Evolutionary conservation across 495 filamentous ascomycete genomes (phyloP).

Genomic region (Aspergillus affinis): DNA sequence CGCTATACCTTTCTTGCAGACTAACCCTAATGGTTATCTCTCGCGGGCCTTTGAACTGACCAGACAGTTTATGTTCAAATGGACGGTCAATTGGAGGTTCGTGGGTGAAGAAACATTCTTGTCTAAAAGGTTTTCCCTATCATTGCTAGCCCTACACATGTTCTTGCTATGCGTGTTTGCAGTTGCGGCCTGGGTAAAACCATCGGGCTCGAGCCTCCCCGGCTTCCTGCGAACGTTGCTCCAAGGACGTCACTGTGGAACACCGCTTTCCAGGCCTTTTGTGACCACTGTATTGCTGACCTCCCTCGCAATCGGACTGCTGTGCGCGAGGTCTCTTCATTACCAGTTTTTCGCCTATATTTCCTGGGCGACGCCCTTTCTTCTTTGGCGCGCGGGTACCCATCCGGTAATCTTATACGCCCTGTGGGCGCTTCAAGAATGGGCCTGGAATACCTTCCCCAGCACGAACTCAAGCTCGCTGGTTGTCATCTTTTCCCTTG

Average conservation of each 20-base stretch:
- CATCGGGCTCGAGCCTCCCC: slow-evolving; percentile 45
- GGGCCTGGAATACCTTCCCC: slow-evolving; percentile 97
- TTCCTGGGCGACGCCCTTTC: slow-evolving; percentile 86
- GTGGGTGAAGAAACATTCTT: slow-evolving; percentile 79
- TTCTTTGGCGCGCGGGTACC: slow-evolving; percentile 79
- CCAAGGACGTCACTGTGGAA: slow-evolving; percentile 53
- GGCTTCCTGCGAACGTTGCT: slow-evolving; percentile 51
- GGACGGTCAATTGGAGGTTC: slow-evolving; percentile 99
- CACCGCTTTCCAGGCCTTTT: slow-evolving; percentile 67
- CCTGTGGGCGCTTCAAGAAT: slow-evolving; percentile 85
- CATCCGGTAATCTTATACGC: slow-evolving; percentile 70
- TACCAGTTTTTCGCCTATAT: slow-evolving; percentile 98
- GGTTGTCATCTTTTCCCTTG: slow-evolving; percentile 71
- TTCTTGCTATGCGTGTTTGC: slow-evolving; percentile 62
- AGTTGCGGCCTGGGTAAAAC: slow-evolving; percentile 54
- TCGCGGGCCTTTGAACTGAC: slow-evolving; percentile 84
- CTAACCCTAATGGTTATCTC: slow-evolving; percentile 69
- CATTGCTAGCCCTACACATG: slow-evolving; percentile 68
- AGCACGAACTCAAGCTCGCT: slow-evolving; percentile 78
- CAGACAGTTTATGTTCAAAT: slow-evolving; percentile 88
- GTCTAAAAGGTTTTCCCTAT: slow-evolving; percentile 67
- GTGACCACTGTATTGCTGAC: slow-evolving; percentile 77
- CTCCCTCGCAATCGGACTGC: slow-evolving; percentile 78
- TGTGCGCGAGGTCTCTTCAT: slow-evolving; percentile 88
- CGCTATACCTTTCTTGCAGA: slow-evolving; percentile 71